phyloP scores from a whole-genome alignment of 2,329 filamentous ascomycete species.

The Xylariales sp. region DNA sequence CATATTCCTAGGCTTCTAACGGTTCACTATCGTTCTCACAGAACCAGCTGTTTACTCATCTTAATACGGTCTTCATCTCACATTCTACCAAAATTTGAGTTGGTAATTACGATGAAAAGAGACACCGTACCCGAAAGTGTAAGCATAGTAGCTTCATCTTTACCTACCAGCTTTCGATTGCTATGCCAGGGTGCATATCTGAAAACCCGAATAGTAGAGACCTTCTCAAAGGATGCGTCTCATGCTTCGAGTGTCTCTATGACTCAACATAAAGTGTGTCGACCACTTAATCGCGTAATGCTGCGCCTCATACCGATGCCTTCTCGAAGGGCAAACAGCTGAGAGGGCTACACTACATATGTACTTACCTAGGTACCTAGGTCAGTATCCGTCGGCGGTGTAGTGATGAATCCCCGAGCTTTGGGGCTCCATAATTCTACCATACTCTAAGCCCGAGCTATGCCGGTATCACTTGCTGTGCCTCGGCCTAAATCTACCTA shows the following conservation, averaged over 20 bases:
- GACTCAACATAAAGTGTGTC: background rate
- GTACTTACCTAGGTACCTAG: background rate
- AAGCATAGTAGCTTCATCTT: no score
- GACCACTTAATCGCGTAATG: background rate
- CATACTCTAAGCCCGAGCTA: constrained; percentile 18
- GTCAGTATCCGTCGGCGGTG: constrained; percentile 1
- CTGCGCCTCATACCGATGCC: background rate
- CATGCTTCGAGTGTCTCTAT: background rate
- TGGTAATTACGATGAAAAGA: no score
- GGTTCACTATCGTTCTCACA: no score
- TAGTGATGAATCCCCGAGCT: constrained; percentile 10
- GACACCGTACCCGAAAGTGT: no score
- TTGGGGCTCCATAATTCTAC: constrained; percentile 7
- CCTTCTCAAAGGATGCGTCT: background rate
- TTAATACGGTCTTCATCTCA: no score
- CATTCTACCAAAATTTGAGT: no score
- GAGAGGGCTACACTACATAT: background rate
- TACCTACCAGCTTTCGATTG: constrained; percentile 7
- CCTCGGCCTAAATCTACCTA: constrained; percentile 36
- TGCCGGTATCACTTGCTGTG: constrained; percentile 17
- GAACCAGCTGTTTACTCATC: no score
- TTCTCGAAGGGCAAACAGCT: background rate
- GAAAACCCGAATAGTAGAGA: constrained; percentile 11
- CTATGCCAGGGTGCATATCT: constrained; percentile 20
- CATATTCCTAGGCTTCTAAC: background rate